Evolutionary conservation across 78 protist genomes (phyloP), one percentile per base, ranked within the genome.

Genomic region (Trichosphaerium sp.): DNA sequence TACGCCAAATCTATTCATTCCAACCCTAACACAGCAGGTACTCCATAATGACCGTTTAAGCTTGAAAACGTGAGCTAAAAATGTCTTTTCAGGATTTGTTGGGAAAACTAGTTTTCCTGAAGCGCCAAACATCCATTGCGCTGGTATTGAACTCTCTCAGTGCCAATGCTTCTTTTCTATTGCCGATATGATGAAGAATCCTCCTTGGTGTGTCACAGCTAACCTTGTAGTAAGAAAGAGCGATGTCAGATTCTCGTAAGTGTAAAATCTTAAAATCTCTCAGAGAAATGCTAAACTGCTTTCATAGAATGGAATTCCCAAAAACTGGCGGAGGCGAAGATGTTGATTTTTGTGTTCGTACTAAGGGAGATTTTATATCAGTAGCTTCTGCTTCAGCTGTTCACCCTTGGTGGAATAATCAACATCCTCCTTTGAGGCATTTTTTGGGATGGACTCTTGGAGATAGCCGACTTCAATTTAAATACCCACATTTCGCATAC

Each of bases 181-280:
- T 2, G 65, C 65, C 42, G 42, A 23, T 8, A 1, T 26, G 34
- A 3, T 31, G 37, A n/a, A 26, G 2, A 3, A 2, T 29, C 4
- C 25, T 23, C 65, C 65, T 8, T 59, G 65, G 65, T 44, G 31
- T 28, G 41, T 59, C 11, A 59, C 65, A n/a, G 65, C 65, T 31
- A 59, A 59, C 65, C 2, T 59, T 28, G 2, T 4, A 34, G 2
- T 3, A 3, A n/a, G 42, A 7, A 44, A 48, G 54, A 34, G 18
- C 2, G 12, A 12, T 26, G 42, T 2, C 21, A 8, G 14, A n/a
- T 23, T 4, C 35, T 56, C n/a, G n/a, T n/a, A n/a, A n/a, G n/a
- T n/a, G n/a, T n/a, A n/a, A n/a, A n/a, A n/a, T n/a, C n/a, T n/a
- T n/a, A n/a, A n/a, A n/a, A 37, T n/a, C 6, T 14, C 62, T 14